These are phyloP conservation scores for Populus hybrid DNA, from an alignment of 441 rosid species.

Conservation along the genomic window DNA sequence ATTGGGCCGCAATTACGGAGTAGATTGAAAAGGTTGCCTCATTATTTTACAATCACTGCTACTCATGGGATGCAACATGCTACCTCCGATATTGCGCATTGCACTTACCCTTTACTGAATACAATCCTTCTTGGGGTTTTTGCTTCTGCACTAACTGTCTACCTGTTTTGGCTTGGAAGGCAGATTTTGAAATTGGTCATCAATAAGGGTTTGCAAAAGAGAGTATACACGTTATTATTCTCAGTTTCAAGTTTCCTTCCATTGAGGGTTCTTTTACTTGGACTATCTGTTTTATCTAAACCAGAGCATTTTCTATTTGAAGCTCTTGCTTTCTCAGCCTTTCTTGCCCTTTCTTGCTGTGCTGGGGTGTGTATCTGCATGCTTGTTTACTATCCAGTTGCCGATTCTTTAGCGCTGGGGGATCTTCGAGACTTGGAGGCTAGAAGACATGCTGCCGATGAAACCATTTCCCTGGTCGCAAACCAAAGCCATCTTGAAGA, in stretches of 20 bases:
- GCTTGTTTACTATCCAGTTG: slow-evolving; percentile 85
- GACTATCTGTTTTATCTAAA: slow-evolving; percentile 67
- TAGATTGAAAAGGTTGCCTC: slow-evolving; percentile 45
- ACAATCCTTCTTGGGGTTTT: slow-evolving; percentile 79
- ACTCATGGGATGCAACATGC: slow-evolving; percentile 28
- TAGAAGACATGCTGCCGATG: slow-evolving; percentile 44
- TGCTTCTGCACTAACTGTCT: slow-evolving; percentile 55
- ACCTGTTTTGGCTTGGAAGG: slow-evolving; percentile 90
- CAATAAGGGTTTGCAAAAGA: slow-evolving; percentile 84
- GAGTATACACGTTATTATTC: slow-evolving; percentile 76
- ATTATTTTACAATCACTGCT: slow-evolving; percentile 62
- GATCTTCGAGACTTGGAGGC: slow-evolving; percentile 56
- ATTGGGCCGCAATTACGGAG: slow-evolving; percentile 56
- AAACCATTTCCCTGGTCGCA: slow-evolving; percentile 58
- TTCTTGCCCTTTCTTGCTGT: slow-evolving; percentile 71
- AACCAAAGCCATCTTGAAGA: slow-evolving; percentile 54
- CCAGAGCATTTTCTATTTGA: slow-evolving; percentile 74
- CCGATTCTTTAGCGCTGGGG: slow-evolving; percentile 89
- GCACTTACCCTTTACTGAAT: slow-evolving; percentile 91
- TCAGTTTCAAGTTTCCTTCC: slow-evolving; percentile 89
- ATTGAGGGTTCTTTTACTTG: slow-evolving; percentile 76
- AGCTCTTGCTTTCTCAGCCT: slow-evolving; percentile 74
- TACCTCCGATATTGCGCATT: slow-evolving; percentile 43
- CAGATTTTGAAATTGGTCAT: slow-evolving; percentile 82
- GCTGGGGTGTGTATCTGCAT: slow-evolving; percentile 71